Evolutionary conservation across 1,139 yeast species (phyloP).

Genomic region (Protomyces inundatus): DNA sequence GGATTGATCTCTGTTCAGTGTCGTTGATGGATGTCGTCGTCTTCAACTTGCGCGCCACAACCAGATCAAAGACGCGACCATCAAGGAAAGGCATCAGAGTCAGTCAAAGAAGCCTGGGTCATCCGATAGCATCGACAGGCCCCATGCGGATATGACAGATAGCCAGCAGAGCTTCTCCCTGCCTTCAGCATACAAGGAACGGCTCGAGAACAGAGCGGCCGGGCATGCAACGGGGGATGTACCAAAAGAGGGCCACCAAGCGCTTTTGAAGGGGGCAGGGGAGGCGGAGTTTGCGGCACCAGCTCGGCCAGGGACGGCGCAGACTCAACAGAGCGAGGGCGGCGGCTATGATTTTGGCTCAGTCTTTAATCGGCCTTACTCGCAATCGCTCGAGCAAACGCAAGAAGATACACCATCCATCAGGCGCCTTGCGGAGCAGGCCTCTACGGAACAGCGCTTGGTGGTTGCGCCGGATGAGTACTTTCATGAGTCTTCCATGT

Average conservation of each 20-base stretch:
- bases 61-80: not conserved
- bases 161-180: not conserved
- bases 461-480: not conserved
- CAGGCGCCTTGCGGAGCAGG: constrained; percentile 10
- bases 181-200: not conserved
- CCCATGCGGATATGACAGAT: not conserved
- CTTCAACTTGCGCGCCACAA: too few species aligned
- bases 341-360: not conserved
- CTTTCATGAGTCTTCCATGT: not conserved
- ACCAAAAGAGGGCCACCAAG: not conserved
- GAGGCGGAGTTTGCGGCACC: not conserved
- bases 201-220: not conserved
- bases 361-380: constrained; percentile 4
- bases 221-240: too few species aligned
- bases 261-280: not conserved
- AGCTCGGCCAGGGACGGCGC: not conserved
- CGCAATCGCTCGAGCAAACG: constrained; percentile 12
- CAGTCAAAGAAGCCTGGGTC: not conserved
- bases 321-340: not conserved
- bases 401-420: constrained; percentile 23
- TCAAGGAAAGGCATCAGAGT: not conserved
- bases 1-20: not conserved
- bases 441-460: constrained; percentile 6
- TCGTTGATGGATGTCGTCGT: not conserved
- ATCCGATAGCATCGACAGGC: not conserved